Evolutionary conservation across 2,329 filamentous ascomycete genomes (phyloP).

Genomic region (Sclerotiophoma versabilis): DNA sequence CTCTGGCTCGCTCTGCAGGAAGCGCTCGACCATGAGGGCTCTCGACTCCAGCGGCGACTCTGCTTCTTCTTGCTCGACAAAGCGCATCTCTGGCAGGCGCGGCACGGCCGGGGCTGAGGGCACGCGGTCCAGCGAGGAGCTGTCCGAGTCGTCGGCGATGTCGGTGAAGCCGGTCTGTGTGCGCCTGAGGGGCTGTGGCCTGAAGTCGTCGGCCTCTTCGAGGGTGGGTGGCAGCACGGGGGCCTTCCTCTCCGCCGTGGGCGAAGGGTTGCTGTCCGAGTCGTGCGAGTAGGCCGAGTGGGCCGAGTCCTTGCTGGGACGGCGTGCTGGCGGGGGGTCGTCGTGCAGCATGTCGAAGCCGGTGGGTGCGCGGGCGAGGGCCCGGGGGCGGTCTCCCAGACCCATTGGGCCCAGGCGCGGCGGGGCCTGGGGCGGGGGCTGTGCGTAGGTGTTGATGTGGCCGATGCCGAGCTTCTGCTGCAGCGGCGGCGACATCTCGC

Average conservation of each 20-base stretch:
- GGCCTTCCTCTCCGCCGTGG: constrained; percentile 30
- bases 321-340: constrained; percentile 9
- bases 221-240: constrained; percentile 38
- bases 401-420: constrained; percentile 45
- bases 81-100: constrained; percentile 37
- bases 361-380: constrained; percentile 42
- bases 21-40: constrained; percentile 34
- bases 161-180: constrained; percentile 63
- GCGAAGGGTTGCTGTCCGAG: constrained; percentile 28
- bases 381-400: constrained; percentile 42
- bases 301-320: constrained; percentile 43
- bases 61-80: constrained; percentile 27
- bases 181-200: constrained; percentile 62
- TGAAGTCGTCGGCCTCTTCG: constrained; percentile 57
- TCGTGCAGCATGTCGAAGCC: constrained; percentile 40
- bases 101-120: constrained; percentile 46
- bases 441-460: constrained; percentile 43
- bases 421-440: constrained; percentile 36
- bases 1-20: constrained; percentile 39
- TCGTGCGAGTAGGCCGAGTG: constrained; percentile 43
- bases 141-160: constrained; percentile 26
- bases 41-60: constrained; percentile 38
- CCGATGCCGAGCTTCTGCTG: constrained; percentile 47
- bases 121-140: constrained; percentile 52
- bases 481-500: constrained; percentile 47